A percentile compares a stretch with the other conserved stretches of the same genome.
phyloP scores from a whole-genome alignment of 129 eudicot genomes.

The Helichrysum umbraculigerum region DNA sequence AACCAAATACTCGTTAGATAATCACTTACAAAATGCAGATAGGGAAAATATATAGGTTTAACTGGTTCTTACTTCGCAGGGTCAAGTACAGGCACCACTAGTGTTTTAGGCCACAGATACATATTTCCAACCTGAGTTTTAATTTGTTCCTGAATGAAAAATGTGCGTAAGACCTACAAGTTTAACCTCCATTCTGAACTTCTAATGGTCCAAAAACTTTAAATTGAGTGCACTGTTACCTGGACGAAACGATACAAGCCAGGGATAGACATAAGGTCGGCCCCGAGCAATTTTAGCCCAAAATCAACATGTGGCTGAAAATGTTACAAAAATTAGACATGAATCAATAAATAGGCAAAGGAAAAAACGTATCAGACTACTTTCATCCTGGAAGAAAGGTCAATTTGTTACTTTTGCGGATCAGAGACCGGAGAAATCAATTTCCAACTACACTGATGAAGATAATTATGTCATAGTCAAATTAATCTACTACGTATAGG shows the following conservation, averaged over 20 bases:
- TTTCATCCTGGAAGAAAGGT: background rate
- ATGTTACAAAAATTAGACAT: background rate
- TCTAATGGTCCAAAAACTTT: background rate
- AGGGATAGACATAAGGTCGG: constrained; percentile 78
- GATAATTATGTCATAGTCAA: background rate
- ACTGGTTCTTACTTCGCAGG: constrained; percentile 64
- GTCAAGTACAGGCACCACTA: constrained; percentile 82
- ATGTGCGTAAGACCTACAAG: constrained; percentile 5
- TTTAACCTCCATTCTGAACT: background rate
- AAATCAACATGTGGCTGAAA: constrained; percentile 94
- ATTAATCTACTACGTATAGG: constrained; percentile 11
- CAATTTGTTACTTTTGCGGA: constrained; percentile 1
- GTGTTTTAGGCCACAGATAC: constrained; percentile 92
- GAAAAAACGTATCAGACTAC: background rate
- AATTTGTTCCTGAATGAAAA: constrained; percentile 58
- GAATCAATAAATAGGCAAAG: background rate
- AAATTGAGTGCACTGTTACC: constrained; percentile 33
- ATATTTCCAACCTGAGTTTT: constrained; percentile 87
- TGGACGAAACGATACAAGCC: constrained; percentile 71
- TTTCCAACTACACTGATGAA: constrained; percentile 11
- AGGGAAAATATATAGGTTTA: background rate
- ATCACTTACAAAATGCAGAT: background rate
- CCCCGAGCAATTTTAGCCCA: constrained; percentile 75
- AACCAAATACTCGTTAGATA: background rate
- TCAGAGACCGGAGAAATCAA: constrained; percentile 7